These are phyloP conservation scores for Xylariaceae sp. DNA, from an alignment of 2,329 filamentous ascomycete species.

Conservation along the genomic window DNA sequence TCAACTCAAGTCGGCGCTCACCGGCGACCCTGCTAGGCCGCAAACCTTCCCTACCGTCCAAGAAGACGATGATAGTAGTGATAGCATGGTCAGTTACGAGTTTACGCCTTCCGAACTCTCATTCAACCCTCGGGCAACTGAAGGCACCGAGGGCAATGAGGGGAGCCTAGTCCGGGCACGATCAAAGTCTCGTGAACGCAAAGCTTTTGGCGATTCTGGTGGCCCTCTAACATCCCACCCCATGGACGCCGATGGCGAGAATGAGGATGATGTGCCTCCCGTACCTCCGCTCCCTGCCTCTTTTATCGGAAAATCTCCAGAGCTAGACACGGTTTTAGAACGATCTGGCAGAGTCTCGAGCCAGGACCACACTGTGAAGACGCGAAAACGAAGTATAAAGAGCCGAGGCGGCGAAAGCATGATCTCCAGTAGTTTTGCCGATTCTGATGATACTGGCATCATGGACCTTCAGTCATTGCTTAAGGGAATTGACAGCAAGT, in stretches of 20 bases:
- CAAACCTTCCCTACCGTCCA: conserved; percentile 47
- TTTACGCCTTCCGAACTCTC: conserved; percentile 70
- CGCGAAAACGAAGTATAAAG: conserved; percentile 34
- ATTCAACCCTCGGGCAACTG: conserved; percentile 53
- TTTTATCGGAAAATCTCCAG: conserved; percentile 32
- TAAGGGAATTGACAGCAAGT: conserved; percentile 43
- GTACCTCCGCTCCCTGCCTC: conserved; percentile 59
- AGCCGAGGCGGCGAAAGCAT: conserved; percentile 41
- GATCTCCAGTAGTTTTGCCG: conserved; percentile 31
- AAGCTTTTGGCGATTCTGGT: conserved; percentile 34
- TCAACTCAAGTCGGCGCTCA: conserved; percentile 66
- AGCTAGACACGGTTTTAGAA: conserved; percentile 31
- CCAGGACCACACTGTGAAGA: conserved; percentile 45
- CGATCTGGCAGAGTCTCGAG: conserved; percentile 38
- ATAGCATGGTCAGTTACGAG: conserved; percentile 76
- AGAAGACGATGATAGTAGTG: conserved; percentile 58
- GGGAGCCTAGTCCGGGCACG: conserved; percentile 3
- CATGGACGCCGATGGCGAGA: conserved; percentile 38
- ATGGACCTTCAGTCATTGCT: conserved; percentile 44
- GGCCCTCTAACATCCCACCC: conserved; percentile 40
- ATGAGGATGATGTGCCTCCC: conserved; percentile 55
- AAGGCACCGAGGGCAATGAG: conserved; percentile 37
- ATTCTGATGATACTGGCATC: conserved; percentile 28
- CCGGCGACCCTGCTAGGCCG: conserved; percentile 54
- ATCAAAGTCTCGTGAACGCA: conserved; percentile 41